Evolutionary conservation across 148 eudicot species (phyloP).

Genomic region (Tetragonia tetragonoides): DNA sequence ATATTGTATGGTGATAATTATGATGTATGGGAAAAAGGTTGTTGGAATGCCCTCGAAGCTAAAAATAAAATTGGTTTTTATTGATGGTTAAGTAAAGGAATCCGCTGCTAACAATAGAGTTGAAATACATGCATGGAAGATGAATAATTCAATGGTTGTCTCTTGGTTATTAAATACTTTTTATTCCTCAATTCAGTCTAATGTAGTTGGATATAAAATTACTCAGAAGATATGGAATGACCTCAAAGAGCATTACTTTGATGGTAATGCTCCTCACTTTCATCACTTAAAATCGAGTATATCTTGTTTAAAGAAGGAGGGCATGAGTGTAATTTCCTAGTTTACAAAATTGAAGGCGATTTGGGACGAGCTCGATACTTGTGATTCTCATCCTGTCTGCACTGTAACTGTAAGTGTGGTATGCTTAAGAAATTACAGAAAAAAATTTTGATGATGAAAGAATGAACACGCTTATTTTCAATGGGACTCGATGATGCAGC

Average conservation of each 20-base stretch:
- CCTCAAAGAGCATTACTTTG: too few species aligned
- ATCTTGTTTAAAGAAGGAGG: not conserved
- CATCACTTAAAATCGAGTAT: not conserved
- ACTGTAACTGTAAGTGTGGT: too few species aligned
- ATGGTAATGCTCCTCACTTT: not conserved
- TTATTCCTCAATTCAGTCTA: not conserved
- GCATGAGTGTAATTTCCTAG: not conserved
- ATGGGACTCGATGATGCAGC: not conserved
- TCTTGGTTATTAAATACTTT: slow-evolving; percentile 4
- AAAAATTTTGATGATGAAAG: not conserved
- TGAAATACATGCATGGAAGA: not conserved
- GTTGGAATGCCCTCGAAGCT: not conserved
- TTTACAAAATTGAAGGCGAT: not conserved
- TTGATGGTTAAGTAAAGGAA: not conserved
- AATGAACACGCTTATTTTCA: not conserved
- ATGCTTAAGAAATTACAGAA: too few species aligned
- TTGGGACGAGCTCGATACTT: not conserved
- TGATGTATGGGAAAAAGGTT: not conserved
- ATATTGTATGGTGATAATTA: too few species aligned
- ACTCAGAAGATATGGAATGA: not conserved
- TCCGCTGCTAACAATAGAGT: not conserved
- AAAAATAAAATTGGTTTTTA: not conserved
- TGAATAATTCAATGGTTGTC: slow-evolving; percentile 1
- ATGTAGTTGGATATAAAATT: not conserved
- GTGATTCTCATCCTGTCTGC: not conserved